A percentile compares a stretch with the other conserved stretches of the same genome.
Evolutionary conservation across 2,329 filamentous ascomycete genomes (phyloP).

Genomic region (Tolypocladium inflatum): DNA sequence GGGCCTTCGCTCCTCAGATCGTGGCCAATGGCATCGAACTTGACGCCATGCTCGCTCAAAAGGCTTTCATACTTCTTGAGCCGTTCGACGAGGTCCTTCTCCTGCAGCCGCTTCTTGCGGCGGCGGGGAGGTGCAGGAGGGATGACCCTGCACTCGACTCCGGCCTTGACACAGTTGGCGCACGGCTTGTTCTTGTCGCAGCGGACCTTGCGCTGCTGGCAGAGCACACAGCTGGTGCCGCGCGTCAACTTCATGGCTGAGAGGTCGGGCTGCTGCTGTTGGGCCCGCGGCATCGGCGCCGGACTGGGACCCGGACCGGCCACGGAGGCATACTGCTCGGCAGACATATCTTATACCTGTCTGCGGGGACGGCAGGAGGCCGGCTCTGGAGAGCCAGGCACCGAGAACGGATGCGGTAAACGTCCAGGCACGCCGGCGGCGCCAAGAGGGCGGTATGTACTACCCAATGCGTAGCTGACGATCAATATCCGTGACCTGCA

Average conservation of each 20-base stretch:
- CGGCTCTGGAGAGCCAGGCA: background rate
- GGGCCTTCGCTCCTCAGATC: slow-evolving; percentile 23
- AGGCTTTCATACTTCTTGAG: slow-evolving; percentile 59
- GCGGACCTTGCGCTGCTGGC: slow-evolving; percentile 67
- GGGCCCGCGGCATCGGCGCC: slow-evolving; percentile 9
- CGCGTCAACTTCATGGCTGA: slow-evolving; percentile 45
- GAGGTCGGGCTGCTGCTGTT: slow-evolving; percentile 22
- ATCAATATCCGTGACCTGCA: background rate
- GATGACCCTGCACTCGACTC: slow-evolving; percentile 51
- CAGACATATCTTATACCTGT: slow-evolving; percentile 4
- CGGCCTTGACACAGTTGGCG: slow-evolving; percentile 55
- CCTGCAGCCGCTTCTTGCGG: slow-evolving; percentile 55
- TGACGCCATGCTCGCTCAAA: slow-evolving; percentile 54
- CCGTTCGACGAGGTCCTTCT: slow-evolving; percentile 61
- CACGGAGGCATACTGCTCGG: background rate
- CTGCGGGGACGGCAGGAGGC: background rate
- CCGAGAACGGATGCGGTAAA: background rate
- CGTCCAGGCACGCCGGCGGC: background rate
- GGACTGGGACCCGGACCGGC: slow-evolving; percentile 4
- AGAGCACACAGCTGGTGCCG: slow-evolving; percentile 58
- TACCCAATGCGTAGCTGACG: background rate
- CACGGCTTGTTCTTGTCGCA: slow-evolving; percentile 68
- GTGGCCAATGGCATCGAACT: slow-evolving; percentile 58
- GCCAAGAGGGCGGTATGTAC: background rate
- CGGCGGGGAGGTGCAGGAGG: slow-evolving; percentile 47